These are phyloP conservation scores for Kodamaea laetipori DNA, from an alignment of 805 yeast genomes.

Conservation along the genomic window DNA sequence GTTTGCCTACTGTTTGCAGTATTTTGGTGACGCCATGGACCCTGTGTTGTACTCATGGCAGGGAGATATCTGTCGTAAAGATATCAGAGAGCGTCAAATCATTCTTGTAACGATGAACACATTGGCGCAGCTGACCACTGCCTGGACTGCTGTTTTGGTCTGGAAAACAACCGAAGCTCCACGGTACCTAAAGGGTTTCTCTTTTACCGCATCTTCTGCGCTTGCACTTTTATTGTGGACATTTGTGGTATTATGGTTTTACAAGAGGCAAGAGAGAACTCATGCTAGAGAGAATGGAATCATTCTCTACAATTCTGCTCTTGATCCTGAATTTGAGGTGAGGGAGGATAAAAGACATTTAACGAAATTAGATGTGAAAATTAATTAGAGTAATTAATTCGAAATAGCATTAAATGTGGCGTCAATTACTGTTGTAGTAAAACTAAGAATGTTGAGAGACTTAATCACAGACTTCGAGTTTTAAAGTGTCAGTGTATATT, in stretches of 20 bases:
- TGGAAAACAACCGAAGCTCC: slow-evolving; percentile 66
- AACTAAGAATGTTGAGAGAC: no score
- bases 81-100: slow-evolving; percentile 56
- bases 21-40: slow-evolving; percentile 64
- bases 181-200: slow-evolving; percentile 53
- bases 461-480: no score
- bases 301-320: slow-evolving; percentile 25
- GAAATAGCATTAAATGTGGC: no score
- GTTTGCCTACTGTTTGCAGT: slow-evolving; percentile 62
- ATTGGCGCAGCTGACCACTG: slow-evolving; percentile 55
- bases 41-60: slow-evolving; percentile 62
- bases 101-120: slow-evolving; percentile 57
- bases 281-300: slow-evolving; percentile 40
- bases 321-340: slow-evolving; percentile 22
- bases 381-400: no score
- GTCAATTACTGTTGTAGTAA: no score
- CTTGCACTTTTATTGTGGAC: slow-evolving; percentile 51
- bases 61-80: slow-evolving; percentile 58
- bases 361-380: no score
- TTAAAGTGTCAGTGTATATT: no score
- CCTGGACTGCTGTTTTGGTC: slow-evolving; percentile 52
- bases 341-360: no score
- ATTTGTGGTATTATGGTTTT: slow-evolving; percentile 51
- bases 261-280: slow-evolving; percentile 35
- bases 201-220: slow-evolving; percentile 51